Conservation (phyloP, 148 eudicot species). For the Rhododendron henanense region DNA sequence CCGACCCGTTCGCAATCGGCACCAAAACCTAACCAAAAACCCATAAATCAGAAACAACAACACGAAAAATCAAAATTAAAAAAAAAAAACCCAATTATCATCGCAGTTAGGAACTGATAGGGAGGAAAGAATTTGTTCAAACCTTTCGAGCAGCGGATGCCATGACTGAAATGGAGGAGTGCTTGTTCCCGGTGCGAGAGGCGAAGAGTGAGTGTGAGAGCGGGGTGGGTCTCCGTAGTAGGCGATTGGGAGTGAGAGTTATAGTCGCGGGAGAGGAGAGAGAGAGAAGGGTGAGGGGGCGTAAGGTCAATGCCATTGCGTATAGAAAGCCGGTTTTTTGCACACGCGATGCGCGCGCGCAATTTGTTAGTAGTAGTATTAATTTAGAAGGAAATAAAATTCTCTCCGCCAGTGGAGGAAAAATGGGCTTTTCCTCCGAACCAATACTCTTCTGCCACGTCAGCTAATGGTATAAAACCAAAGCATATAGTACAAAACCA, state of each 20-base stretch:
- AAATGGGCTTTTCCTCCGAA: no score
- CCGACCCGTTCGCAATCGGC: conserved; percentile 89
- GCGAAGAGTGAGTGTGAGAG: conserved; percentile 18
- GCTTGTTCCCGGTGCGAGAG: conserved; percentile 19
- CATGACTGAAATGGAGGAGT: conserved; percentile 47
- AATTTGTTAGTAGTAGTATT: no score
- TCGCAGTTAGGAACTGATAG: no score
- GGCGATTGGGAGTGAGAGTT: conserved; percentile 20
- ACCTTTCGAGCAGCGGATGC: conserved; percentile 71
- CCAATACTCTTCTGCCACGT: no score
- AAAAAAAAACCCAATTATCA: neutral
- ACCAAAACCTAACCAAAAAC: conserved; percentile 58
- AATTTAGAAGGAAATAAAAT: no score
- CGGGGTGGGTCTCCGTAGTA: neutral
- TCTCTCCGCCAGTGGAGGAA: no score
- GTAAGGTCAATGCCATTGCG: conserved; percentile 32
- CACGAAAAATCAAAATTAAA: neutral
- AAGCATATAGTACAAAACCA: no score
- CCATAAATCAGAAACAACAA: neutral
- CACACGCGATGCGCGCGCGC: no score
- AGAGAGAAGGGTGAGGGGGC: conserved; percentile 38
- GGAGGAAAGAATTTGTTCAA: neutral
- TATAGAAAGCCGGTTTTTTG: no score
- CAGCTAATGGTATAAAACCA: no score
- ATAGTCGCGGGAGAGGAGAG: conserved; percentile 16